Percentiles rank a stretch among this genome's conserved stretches.
Conservation (phyloP, 345 rosid species). For the Arabidopsis suecica region DNA sequence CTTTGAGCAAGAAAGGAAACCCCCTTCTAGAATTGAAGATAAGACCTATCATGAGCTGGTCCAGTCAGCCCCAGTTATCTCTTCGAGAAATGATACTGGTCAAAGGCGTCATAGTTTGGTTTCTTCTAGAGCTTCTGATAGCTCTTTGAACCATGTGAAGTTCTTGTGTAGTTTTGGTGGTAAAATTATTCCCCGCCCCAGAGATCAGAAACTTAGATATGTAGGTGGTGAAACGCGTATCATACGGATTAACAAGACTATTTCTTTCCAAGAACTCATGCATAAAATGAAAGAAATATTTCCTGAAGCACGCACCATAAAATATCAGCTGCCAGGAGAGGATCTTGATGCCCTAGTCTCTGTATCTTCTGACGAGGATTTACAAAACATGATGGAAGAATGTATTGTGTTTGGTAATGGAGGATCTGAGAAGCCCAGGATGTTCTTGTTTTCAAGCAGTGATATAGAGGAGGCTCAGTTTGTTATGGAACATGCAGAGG, state of each 20-base stretch:
- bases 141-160: conserved; percentile 41
- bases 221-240: conserved; percentile 51
- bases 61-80: conserved; percentile 40
- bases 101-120: conserved; percentile 32
- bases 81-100: conserved; percentile 33
- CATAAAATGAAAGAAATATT: conserved; percentile 42
- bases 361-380: conserved; percentile 51
- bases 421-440: conserved; percentile 48
- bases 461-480: conserved; percentile 47
- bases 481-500: conserved; percentile 38
- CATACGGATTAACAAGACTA: conserved; percentile 41
- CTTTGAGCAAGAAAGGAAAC: conserved; percentile 42
- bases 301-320: conserved; percentile 42
- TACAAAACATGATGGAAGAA: conserved; percentile 52
- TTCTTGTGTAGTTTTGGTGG: conserved; percentile 51
- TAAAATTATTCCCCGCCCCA: conserved; percentile 47
- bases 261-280: conserved; percentile 46
- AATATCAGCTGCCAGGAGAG: conserved; percentile 49
- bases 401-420: conserved; percentile 43
- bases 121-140: conserved; percentile 45
- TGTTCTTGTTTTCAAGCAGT: conserved; percentile 47
- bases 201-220: conserved; percentile 50
- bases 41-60: conserved; percentile 34
- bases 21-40: conserved; percentile 39
- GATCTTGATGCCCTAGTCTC: conserved; percentile 50